Percentiles rank a stretch among this genome's conserved stretches.
Evolutionary conservation across 1,284 basidiomycete species (phyloP).

Genomic region (Malassezia slooffiae): DNA sequence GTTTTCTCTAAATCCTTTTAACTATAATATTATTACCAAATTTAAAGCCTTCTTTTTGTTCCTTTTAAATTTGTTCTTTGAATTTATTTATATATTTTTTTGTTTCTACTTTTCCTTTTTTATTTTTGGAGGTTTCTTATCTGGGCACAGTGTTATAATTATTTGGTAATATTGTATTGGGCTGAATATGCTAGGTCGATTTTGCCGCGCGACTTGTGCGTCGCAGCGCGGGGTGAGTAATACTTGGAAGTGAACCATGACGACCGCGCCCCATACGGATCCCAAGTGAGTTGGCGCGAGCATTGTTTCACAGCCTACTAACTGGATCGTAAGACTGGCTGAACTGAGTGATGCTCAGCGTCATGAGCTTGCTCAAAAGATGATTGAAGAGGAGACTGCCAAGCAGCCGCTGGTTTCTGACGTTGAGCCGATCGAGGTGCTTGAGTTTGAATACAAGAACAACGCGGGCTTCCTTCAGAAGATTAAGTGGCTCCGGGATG

Average conservation of each 20-base stretch:
- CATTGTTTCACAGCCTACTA: no score
- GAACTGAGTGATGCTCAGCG: constrained; percentile 24
- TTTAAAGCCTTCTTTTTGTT: neutral
- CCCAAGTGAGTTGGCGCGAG: no score
- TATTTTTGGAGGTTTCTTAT: no score
- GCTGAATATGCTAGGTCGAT: no score
- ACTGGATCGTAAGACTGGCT: constrained; percentile 12
- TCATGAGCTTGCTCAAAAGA: constrained; percentile 24
- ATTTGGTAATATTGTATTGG: no score
- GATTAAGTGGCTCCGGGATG: constrained; percentile 26
- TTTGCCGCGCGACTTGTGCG: no score
- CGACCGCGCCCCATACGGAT: no score
- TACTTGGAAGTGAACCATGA: no score
- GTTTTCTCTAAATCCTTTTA: neutral
- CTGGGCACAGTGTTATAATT: no score
- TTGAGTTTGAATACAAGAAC: constrained; percentile 22
- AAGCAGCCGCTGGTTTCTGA: constrained; percentile 21
- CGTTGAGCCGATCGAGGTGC: constrained; percentile 23
- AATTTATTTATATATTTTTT: neutral
- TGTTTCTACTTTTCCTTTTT: neutral
- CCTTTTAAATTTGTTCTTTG: neutral
- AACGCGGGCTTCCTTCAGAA: constrained; percentile 24
- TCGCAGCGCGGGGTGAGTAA: no score
- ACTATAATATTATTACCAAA: neutral
- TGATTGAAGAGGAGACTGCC: constrained; percentile 17